Percentiles rank a stretch among this genome's conserved stretches.
These are phyloP conservation scores for Penicillium coffeae DNA, from an alignment of 495 filamentous ascomycete genomes.

Conservation along the genomic window DNA sequence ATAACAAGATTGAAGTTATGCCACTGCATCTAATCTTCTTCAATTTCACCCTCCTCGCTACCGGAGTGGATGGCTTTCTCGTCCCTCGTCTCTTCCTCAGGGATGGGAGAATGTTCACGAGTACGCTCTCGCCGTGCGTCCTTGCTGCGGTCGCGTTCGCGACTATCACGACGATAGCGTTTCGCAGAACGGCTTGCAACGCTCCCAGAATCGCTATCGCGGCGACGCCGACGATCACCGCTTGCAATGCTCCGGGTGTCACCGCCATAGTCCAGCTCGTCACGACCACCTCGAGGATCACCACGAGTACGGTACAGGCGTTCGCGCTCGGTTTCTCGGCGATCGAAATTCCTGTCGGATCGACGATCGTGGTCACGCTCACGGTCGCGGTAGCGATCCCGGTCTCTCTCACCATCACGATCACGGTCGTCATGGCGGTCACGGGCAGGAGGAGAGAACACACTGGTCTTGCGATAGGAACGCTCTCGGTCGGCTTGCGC, in stretches of 20 bases:
- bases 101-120: constrained; percentile 48
- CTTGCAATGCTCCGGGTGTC: constrained; percentile 57
- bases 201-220: constrained; percentile 74
- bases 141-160: constrained; percentile 49
- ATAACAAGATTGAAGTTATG: neutral
- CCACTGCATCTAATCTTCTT: constrained; percentile 65
- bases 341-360: constrained; percentile 48
- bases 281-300: constrained; percentile 67
- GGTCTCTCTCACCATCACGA: constrained; percentile 44
- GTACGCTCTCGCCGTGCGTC: constrained; percentile 62
- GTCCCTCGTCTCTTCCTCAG: constrained; percentile 43
- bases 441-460: constrained; percentile 51
- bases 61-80: constrained; percentile 73
- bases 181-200: constrained; percentile 58
- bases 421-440: constrained; percentile 56
- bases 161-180: constrained; percentile 43
- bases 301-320: constrained; percentile 77
- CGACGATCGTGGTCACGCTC: constrained; percentile 51
- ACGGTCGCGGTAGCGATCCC: constrained; percentile 56
- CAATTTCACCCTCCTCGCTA: constrained; percentile 97
- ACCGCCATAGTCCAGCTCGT: constrained; percentile 86
- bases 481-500: constrained; percentile 83
- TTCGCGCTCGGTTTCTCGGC: constrained; percentile 78
- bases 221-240: constrained; percentile 52
- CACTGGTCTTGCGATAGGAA: constrained; percentile 75